Evolutionary conservation across 2,329 filamentous ascomycete species (phyloP), one percentile per base, ranked within the genome.

Genomic region (Colletotrichum chrysophilum): DNA sequence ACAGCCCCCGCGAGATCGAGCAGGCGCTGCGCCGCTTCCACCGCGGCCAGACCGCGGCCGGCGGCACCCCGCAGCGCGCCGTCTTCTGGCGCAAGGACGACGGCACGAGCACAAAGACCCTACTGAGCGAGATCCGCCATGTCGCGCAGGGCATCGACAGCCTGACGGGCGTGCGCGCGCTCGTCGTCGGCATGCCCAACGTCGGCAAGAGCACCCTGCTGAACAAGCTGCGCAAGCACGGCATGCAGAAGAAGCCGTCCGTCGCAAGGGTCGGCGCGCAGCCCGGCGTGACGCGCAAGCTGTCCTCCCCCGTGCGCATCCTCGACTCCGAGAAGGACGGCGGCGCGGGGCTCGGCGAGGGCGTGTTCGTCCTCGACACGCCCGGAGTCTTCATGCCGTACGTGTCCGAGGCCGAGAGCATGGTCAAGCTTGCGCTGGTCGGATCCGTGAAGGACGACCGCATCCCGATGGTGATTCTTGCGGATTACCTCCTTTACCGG

Each of bases 121-220:
- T 92, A 5, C 81, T 91, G 13, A 77, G 77, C 21, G 80, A 82
- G 36, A 81, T 87, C 21, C 83, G 81, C 48, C 78, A 82, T 52
- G 76, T 81, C 21, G 84, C 84, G 21, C 75, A 69, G 18, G 78
- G 77, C 3, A 78, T 83, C 24, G 84, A 92, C 79, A 91, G 91
- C 26, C 86, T 98, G n/a, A 93, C 94, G 9, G 96, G 96, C n/a
- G 90, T 95, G 79, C 92, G 96, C 65, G 91, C 96, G 72, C 91
- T 99, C 83, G 91, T 98, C 1, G 96, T 98, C 16, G 97, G 97
- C 71, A 98, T 99, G 96, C 97, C 97, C 43, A 99, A 99, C 82
- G 95, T 98, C 1, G 97, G 97, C 43, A 99, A 99, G 86, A 98
- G 95, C 62, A 96, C 96, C 2, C 88, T 99, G n/a, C 91, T 99